phyloP scores from a whole-genome alignment of 2,329 filamentous ascomycete species.

The Parastagonospora avenae region DNA sequence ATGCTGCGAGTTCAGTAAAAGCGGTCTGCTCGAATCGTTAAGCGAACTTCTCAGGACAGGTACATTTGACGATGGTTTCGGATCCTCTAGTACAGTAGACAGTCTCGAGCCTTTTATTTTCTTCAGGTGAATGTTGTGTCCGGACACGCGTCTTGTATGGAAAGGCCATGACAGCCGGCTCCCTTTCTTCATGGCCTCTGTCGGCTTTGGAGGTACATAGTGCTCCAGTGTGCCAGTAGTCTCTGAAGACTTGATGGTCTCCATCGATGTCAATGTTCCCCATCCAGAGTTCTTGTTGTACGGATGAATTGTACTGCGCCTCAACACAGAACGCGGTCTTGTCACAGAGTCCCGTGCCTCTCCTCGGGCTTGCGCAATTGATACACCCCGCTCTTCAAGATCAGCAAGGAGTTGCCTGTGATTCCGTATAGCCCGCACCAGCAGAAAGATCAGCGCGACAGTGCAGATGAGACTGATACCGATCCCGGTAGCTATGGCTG shows the following conservation, averaged over 20 bases:
- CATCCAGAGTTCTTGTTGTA: slow-evolving; percentile 48
- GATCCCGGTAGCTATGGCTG: slow-evolving; percentile 30
- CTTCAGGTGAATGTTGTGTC: slow-evolving; percentile 33
- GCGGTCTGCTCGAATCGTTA: slow-evolving; percentile 8
- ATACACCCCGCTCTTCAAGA: slow-evolving; percentile 40
- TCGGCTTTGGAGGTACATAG: slow-evolving; percentile 31
- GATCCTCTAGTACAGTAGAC: slow-evolving; percentile 49
- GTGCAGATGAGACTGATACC: slow-evolving; percentile 34
- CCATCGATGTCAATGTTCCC: slow-evolving; percentile 49
- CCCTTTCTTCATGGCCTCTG: slow-evolving; percentile 18
- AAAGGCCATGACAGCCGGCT: slow-evolving; percentile 41
- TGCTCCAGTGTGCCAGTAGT: slow-evolving; percentile 15
- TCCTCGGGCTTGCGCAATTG: slow-evolving; percentile 28
- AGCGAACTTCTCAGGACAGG: slow-evolving; percentile 23
- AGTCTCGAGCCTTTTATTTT: slow-evolving; percentile 33
- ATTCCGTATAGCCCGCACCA: slow-evolving; percentile 31
- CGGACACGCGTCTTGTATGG: slow-evolving; percentile 27
- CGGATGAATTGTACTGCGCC: slow-evolving; percentile 38
- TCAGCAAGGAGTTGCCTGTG: slow-evolving; percentile 40
- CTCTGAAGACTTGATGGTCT: slow-evolving; percentile 34
- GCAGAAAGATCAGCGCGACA: slow-evolving; percentile 28
- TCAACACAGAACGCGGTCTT: slow-evolving; percentile 38
- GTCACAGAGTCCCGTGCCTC: slow-evolving; percentile 20
- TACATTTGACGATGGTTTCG: slow-evolving; percentile 36
- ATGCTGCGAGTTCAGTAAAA: slow-evolving; percentile 18